Evolutionary conservation across 2,329 filamentous ascomycete genomes (phyloP).

Genomic region (Aspergillus ochraceus): DNA sequence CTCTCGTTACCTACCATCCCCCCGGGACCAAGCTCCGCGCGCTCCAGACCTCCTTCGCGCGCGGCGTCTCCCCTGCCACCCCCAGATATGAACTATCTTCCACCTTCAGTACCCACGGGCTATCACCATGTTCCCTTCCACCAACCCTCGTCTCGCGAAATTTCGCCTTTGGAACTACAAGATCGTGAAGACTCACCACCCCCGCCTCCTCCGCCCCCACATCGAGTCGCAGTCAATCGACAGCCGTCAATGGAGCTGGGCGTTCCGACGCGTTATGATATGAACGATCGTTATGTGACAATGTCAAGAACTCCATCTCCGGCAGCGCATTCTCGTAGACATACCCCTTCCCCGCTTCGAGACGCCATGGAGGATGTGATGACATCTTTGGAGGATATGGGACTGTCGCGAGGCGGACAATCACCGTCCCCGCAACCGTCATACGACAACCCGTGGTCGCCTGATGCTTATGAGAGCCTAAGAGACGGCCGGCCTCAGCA

Average conservation of each 20-base stretch:
- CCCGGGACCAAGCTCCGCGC: constrained; percentile 5
- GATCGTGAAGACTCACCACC: constrained; percentile 72
- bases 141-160: constrained; percentile 21
- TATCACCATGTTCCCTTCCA: constrained; percentile 11
- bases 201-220: constrained; percentile 79
- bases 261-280: constrained; percentile 36
- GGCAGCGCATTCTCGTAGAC: constrained; percentile 59
- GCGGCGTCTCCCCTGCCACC: constrained; percentile 15
- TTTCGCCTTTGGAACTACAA: constrained; percentile 37
- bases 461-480: constrained; percentile 73
- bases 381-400: constrained; percentile 88
- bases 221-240: constrained; percentile 58
- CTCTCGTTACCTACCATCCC: constrained; percentile 20
- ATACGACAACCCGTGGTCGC: constrained; percentile 73
- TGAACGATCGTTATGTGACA: constrained; percentile 42
- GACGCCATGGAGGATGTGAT: constrained; percentile 99
- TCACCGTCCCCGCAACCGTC: constrained; percentile 57
- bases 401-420: constrained; percentile 55
- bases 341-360: constrained; percentile 87
- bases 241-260: constrained; percentile 25
- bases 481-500: constrained; percentile 33
- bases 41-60: constrained; percentile 11
- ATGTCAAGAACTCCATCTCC: constrained; percentile 51
- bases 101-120: constrained; percentile 12
- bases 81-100: constrained; percentile 7